phyloP scores from a whole-genome alignment of 148 eudicot genomes.

The Rhododendron molle region DNA sequence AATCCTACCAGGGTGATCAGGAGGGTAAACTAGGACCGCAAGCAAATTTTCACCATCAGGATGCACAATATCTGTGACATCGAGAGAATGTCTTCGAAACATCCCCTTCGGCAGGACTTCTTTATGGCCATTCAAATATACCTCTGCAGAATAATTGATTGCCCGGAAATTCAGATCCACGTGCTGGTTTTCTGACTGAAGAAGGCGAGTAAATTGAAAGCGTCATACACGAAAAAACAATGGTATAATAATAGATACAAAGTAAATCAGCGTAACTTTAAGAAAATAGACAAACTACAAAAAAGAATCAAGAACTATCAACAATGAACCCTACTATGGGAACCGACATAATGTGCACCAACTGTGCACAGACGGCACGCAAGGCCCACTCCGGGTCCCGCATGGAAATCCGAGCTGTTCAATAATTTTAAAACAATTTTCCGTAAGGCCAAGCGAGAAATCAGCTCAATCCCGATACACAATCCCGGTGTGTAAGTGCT shows the following conservation, averaged over 20 bases:
- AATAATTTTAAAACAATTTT: too few species aligned
- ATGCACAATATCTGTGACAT: slow-evolving; percentile 66
- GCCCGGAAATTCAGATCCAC: slow-evolving; percentile 87
- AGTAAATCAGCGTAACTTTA: background rate
- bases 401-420: too few species aligned
- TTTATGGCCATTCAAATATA: slow-evolving; percentile 87
- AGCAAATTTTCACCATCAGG: slow-evolving; percentile 75
- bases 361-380: too few species aligned
- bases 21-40: slow-evolving; percentile 92
- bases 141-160: slow-evolving; percentile 88
- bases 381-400: too few species aligned
- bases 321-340: too few species aligned
- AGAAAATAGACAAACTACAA: background rate
- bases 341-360: too few species aligned
- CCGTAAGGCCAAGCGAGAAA: too few species aligned
- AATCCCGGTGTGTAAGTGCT: too few species aligned
- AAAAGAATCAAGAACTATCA: background rate
- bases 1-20: slow-evolving; percentile 94
- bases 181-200: slow-evolving; percentile 68
- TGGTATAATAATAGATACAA: background rate
- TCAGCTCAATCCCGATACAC: too few species aligned
- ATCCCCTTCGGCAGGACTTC: slow-evolving; percentile 80
- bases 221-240: background rate
- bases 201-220: background rate
- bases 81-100: slow-evolving; percentile 91